Evolutionary conservation across 2,329 filamentous ascomycete species (phyloP), one percentile per base, ranked within the genome.

Genomic region (Domatiomyces globalis): DNA sequence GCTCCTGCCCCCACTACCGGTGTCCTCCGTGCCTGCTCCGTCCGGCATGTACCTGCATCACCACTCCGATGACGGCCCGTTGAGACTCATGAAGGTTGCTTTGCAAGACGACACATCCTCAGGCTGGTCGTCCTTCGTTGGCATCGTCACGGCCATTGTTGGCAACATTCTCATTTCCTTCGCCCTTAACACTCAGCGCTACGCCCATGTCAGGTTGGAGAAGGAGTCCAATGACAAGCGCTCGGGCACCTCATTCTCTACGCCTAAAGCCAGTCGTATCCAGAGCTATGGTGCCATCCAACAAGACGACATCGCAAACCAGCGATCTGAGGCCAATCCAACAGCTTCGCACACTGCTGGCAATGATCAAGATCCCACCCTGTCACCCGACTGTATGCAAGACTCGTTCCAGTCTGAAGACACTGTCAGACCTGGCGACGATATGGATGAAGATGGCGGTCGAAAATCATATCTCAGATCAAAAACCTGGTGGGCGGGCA

Each of bases 401-500:
- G 73, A 77, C 52, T 69, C 65, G 5, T 61, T 66, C 53, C 54
- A 65, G 7, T 71, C 69, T 5, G 69, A 71, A 45, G 66, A 29
- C 33, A 71, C 67, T 1, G 60, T 66, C 46, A 65, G 64, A 20
- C 62, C 67, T 1, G 33, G 39, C n/a, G 65, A 63, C 3, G 69
- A 69, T 49, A 65, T 67, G 51, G 64, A 64, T 18, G 64, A 67
- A 5, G 62, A 60, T 2, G 62, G 65, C 1, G 72, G 73, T 55
- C 72, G 81, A 27, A 82, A 83, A 52, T 84, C 80, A 5, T 98
- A 98, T 67, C 77, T 98, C 54, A 81, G 80, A 57, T 95, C 88
- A 36, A 87, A 88, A 1, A 95, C 92, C 64, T 98, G 92, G 92
- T 98, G 92, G 92, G 71, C 83, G 29, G 92, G 92, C 18, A 90